A percentile compares a stretch with the other conserved stretches of the same genome.
Conservation (phyloP, 177 flowering plant genomes). For the Telopea speciosissima region DNA sequence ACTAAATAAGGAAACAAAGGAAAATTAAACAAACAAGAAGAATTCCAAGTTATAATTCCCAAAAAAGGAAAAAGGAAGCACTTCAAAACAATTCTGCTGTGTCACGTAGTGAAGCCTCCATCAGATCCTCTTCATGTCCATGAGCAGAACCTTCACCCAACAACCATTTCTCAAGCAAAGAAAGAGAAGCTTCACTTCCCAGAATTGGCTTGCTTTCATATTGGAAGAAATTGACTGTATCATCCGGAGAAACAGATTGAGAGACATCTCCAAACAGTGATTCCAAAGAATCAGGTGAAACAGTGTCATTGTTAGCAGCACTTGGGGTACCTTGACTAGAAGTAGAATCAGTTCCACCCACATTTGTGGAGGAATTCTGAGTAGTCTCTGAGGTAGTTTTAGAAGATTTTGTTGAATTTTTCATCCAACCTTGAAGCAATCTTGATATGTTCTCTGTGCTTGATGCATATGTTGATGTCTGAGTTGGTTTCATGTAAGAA, state of each 20-base stretch:
- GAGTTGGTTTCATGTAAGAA: constrained; percentile 5
- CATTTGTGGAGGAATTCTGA: constrained; percentile 17
- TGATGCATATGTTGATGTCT: constrained; percentile 38
- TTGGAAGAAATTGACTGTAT: constrained; percentile 19
- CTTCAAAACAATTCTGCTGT: constrained; percentile 26
- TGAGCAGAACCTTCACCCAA: constrained; percentile 45
- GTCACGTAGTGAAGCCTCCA: constrained; percentile 32
- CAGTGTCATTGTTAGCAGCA: constrained; percentile 11
- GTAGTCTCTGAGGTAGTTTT: constrained; percentile 21
- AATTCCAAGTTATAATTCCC: not conserved
- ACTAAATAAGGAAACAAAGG: not conserved
- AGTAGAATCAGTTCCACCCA: constrained; percentile 16
- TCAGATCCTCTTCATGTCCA: constrained; percentile 30
- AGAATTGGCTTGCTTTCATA: constrained; percentile 25
- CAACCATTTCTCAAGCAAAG: constrained; percentile 64
- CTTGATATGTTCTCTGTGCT: constrained; percentile 70
- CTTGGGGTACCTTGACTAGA: constrained; percentile 30
- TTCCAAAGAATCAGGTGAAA: constrained; percentile 36
- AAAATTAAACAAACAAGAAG: not conserved
- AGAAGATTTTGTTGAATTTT: constrained; percentile 26
- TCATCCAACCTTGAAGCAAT: constrained; percentile 60
- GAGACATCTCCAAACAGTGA: constrained; percentile 50
- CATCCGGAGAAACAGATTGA: constrained; percentile 22
- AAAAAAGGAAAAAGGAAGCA: not conserved
- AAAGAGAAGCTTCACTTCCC: constrained; percentile 19